These are phyloP conservation scores for Apophysomyces elegans DNA, from an alignment of 371 early-diverging fungal species.

Conservation along the genomic window DNA sequence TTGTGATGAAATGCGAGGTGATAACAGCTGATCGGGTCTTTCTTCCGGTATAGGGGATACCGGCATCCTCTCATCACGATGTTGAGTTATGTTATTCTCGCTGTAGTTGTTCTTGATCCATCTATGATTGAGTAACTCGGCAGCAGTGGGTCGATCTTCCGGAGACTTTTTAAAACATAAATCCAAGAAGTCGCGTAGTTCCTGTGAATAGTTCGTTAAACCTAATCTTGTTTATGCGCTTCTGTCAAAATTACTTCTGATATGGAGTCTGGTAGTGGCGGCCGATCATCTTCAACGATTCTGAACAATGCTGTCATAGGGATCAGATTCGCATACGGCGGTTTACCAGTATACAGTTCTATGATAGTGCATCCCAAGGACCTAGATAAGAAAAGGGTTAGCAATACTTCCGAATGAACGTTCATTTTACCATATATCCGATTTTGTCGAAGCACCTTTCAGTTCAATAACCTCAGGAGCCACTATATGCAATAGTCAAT, in stretches of 20 bases:
- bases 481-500: slow-evolving; percentile 54
- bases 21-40: neutral
- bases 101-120: slow-evolving; percentile 65
- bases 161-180: slow-evolving; percentile 81
- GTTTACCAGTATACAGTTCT: slow-evolving; percentile 83
- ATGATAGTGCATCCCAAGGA: slow-evolving; percentile 86
- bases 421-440: slow-evolving; percentile 78
- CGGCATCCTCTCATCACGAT: neutral
- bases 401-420: neutral
- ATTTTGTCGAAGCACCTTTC: slow-evolving; percentile 75
- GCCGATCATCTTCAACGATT: slow-evolving; percentile 84
- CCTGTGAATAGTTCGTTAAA: slow-evolving; percentile 23
- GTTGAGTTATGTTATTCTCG: neutral
- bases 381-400: slow-evolving; percentile 30
- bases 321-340: slow-evolving; percentile 79
- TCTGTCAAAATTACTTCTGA: slow-evolving; percentile 49
- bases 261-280: slow-evolving; percentile 77
- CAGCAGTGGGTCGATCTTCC: slow-evolving; percentile 64
- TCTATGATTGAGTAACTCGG: slow-evolving; percentile 65
- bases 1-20: slow-evolving; percentile 8
- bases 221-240: neutral
- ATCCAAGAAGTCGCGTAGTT: slow-evolving; percentile 70
- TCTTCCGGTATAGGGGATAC: neutral
- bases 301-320: slow-evolving; percentile 83
- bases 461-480: slow-evolving; percentile 92